phyloP scores from a whole-genome alignment of 306 rosid genomes.

The Vicia villosa region DNA sequence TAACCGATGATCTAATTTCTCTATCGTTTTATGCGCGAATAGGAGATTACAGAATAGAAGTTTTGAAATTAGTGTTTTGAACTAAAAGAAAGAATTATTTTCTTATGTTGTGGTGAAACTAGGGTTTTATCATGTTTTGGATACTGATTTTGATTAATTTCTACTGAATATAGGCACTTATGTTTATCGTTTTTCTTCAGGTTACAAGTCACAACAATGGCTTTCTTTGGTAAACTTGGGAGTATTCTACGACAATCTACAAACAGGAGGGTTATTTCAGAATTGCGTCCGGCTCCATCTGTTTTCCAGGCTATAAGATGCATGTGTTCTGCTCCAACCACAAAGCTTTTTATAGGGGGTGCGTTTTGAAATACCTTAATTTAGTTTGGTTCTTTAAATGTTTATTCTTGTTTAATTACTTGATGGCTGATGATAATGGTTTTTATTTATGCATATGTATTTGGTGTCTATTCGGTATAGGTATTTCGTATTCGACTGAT shows the following conservation, averaged over 20 bases:
- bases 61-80: slow-evolving; percentile 10
- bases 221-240: slow-evolving; percentile 82
- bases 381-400: neutral
- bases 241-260: slow-evolving; percentile 60
- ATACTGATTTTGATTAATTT: neutral
- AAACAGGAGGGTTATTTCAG: slow-evolving; percentile 48
- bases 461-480: slow-evolving; percentile 42
- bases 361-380: neutral
- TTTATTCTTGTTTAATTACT: neutral
- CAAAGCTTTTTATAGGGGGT: slow-evolving; percentile 92
- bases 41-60: neutral
- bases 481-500: slow-evolving; percentile 69
- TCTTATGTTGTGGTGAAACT: neutral
- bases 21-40: neutral
- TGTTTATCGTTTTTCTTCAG: neutral
- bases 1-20: neutral
- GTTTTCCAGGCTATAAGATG: slow-evolving; percentile 64
- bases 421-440: neutral
- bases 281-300: slow-evolving; percentile 52
- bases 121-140: neutral
- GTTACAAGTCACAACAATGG: slow-evolving; percentile 59
- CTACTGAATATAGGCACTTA: neutral
- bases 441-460: neutral
- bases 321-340: slow-evolving; percentile 57
- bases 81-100: neutral